Percentiles rank a stretch among this genome's conserved stretches.
These are phyloP conservation scores for Naganishia kalamii DNA, from an alignment of 768 basidiomycete genomes.

Conservation along the genomic window DNA sequence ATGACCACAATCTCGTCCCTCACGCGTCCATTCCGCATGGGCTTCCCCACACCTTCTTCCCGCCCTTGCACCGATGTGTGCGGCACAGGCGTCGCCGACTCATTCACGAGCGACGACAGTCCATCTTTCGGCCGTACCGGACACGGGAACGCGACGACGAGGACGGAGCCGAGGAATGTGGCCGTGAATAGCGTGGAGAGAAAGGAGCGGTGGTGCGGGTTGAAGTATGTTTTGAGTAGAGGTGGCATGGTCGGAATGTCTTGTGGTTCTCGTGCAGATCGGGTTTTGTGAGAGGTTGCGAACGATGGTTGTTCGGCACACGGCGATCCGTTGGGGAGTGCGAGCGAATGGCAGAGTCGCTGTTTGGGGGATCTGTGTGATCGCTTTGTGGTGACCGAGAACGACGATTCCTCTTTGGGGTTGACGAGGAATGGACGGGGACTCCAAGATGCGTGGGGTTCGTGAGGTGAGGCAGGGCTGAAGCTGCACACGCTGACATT, in stretches of 20 bases:
- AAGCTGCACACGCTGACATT: background rate
- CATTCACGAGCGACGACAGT: slow-evolving; percentile 9
- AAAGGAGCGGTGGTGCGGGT: slow-evolving; percentile 41
- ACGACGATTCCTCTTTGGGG: no score
- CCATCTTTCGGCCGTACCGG: slow-evolving; percentile 33
- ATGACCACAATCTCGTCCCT: slow-evolving; percentile 41
- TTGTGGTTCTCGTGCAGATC: background rate
- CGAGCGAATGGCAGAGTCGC: no score
- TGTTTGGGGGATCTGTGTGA: no score
- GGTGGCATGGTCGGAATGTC: slow-evolving; percentile 38
- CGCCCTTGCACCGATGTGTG: background rate
- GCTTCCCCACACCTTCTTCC: slow-evolving; percentile 13
- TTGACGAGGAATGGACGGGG: no score
- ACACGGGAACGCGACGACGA: slow-evolving; percentile 46
- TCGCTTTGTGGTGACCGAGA: no score
- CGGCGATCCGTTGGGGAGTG: no score
- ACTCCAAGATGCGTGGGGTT: no score
- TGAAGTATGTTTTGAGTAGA: slow-evolving; percentile 41
- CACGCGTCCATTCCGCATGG: slow-evolving; percentile 5
- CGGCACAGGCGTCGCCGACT: background rate
- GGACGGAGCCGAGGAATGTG: slow-evolving; percentile 45
- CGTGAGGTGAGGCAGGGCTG: no score
- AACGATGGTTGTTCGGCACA: no score
- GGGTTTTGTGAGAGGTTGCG: no score
- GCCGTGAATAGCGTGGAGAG: slow-evolving; percentile 45